phyloP scores from a whole-genome alignment of 148 eudicot genomes.

The Pharnaceum exiguum region DNA sequence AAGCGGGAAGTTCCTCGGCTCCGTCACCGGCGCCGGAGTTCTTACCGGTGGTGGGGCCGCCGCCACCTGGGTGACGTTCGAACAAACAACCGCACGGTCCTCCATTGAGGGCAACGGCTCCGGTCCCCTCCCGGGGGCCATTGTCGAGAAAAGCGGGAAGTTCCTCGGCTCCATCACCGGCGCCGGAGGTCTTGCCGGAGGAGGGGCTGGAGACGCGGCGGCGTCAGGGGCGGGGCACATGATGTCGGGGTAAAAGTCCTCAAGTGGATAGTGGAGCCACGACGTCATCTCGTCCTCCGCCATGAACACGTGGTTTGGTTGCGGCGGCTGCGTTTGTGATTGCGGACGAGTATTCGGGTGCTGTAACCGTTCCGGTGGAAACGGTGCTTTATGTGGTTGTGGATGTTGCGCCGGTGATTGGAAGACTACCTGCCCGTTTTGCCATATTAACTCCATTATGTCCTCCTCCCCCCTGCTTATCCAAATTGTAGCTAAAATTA shows the following conservation, averaged over 20 bases:
- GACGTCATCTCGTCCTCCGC: constrained; percentile 70
- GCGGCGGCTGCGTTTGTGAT: constrained; percentile 16
- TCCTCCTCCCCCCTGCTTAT: constrained; percentile 46
- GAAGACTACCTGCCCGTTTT: constrained; percentile 44
- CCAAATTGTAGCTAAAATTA: no score
- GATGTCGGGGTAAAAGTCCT: constrained; percentile 47
- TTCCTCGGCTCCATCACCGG: constrained; percentile 18
- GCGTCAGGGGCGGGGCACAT: constrained; percentile 22
- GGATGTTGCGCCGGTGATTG: constrained; percentile 43
- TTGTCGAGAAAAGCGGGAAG: constrained; percentile 39
- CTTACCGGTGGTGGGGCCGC: neutral
- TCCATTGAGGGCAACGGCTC: no score
- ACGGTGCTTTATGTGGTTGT: constrained; percentile 14
- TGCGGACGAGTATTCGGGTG: constrained; percentile 5
- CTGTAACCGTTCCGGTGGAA: neutral
- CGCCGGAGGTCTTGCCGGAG: neutral
- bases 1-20: constrained; percentile 32
- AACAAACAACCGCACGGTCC: no score
- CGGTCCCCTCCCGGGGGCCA: constrained; percentile 16
- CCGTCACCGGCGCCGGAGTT: neutral
- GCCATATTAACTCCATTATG: constrained; percentile 66
- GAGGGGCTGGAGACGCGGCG: constrained; percentile 8
- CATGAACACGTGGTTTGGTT: constrained; percentile 35
- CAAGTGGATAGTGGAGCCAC: constrained; percentile 65
- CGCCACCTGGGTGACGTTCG: constrained; percentile 8